Percentiles rank a stretch among this genome's conserved stretches.
phyloP scores from a whole-genome alignment of 768 basidiomycete species.

The Phylloporus scabripes region DNA sequence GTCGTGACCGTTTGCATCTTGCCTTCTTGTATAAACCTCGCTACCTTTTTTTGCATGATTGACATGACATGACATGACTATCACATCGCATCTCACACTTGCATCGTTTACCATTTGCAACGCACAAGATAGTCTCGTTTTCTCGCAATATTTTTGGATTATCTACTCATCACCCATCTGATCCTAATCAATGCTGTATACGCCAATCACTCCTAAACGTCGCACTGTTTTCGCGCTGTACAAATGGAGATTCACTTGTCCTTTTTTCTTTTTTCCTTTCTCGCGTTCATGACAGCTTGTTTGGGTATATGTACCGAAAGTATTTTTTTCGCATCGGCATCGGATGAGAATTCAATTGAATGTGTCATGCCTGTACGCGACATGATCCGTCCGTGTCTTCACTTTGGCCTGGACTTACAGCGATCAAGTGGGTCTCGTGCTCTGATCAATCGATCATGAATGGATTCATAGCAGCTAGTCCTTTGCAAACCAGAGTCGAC shows the following conservation, averaged over 20 bases:
- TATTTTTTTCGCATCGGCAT: not conserved
- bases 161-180: not conserved
- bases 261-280: not conserved
- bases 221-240: not conserved
- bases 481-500: not conserved
- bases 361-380: not conserved
- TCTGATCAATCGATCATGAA: not conserved
- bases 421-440: not conserved
- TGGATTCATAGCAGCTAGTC: not conserved
- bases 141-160: not conserved
- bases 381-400: not conserved
- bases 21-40: not conserved
- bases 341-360: not conserved
- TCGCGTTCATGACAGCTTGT: not conserved
- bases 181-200: not conserved
- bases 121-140: not conserved
- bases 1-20: not conserved
- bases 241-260: not conserved
- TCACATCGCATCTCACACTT: conserved; percentile 1
- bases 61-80: not conserved
- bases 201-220: not conserved
- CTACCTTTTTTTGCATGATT: not conserved
- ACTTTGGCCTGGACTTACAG: not conserved
- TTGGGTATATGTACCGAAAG: not conserved
- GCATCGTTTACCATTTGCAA: not conserved